Evolutionary conservation across 2,329 filamentous ascomycete genomes (phyloP).

Genomic region (Fusarium tupiense): DNA sequence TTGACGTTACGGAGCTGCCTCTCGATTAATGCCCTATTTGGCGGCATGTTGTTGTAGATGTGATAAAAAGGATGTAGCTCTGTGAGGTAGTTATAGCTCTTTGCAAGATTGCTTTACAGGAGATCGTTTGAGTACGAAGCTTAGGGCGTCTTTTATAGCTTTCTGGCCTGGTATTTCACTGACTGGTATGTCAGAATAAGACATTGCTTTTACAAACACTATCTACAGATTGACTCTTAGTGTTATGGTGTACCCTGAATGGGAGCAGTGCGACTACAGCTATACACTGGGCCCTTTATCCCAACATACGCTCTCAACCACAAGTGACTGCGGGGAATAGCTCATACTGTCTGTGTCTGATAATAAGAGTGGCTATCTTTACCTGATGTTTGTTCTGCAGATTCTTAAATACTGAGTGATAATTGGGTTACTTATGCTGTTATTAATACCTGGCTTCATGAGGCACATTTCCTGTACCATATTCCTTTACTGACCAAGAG

Average conservation of each 20-base stretch:
- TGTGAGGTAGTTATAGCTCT: neutral
- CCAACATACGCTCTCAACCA: neutral
- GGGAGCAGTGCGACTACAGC: neutral
- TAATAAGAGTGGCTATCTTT: too few species aligned
- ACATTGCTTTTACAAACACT: neutral
- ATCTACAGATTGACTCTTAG: neutral
- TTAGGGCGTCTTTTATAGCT: neutral
- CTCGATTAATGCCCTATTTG: rapidly evolving
- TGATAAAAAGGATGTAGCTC: neutral
- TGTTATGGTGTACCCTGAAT: neutral
- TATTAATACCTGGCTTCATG: too few species aligned
- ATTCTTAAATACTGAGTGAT: neutral
- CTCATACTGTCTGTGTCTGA: neutral
- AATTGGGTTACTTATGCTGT: too few species aligned
- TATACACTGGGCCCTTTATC: too few species aligned
- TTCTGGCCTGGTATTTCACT: neutral
- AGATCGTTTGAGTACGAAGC: neutral
- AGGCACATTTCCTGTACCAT: neutral
- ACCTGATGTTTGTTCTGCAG: neutral
- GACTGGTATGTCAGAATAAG: neutral
- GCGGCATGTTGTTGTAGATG: neutral
- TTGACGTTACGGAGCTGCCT: neutral
- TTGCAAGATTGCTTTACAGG: neutral
- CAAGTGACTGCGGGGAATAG: rapidly evolving
- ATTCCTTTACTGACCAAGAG: neutral